A percentile compares a stretch with the other conserved stretches of the same genome.
These are phyloP conservation scores for Arxiozyma heterogenica DNA, from an alignment of 1,139 yeast species.

Conservation along the genomic window DNA sequence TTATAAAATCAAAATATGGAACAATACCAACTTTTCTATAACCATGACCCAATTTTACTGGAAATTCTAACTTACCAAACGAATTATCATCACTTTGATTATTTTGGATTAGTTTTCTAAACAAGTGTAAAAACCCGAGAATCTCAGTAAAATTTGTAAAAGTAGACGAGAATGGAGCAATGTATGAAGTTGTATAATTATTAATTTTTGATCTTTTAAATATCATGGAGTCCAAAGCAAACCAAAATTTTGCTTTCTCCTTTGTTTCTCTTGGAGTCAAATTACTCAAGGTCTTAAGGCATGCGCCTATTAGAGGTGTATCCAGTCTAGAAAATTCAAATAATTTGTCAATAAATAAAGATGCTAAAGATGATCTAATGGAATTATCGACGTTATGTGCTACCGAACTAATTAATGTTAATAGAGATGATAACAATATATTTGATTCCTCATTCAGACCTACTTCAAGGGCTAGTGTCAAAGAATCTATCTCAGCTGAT, in stretches of 20 bases:
- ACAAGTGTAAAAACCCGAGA: conserved; percentile 48
- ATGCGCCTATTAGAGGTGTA: conserved; percentile 48
- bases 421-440: conserved; percentile 65
- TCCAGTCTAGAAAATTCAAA: conserved; percentile 42
- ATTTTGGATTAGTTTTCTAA: conserved; percentile 23
- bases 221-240: conserved; percentile 62
- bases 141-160: conserved; percentile 45
- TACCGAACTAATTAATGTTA: conserved; percentile 46
- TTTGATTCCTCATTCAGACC: conserved; percentile 76
- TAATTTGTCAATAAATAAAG: conserved; percentile 30
- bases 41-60: conserved; percentile 52
- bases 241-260: conserved; percentile 56
- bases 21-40: conserved; percentile 63
- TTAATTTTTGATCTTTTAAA: conserved; percentile 33
- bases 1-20: conserved; percentile 69
- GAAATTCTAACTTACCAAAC: conserved; percentile 45
- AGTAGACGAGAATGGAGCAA: conserved; percentile 17
- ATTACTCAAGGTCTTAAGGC: conserved; percentile 44
- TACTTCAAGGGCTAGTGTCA: conserved; percentile 30
- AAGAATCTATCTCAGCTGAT: conserved; percentile 17
- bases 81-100: conserved; percentile 27
- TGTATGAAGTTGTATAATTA: conserved; percentile 18
- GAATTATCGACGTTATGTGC: conserved; percentile 34
- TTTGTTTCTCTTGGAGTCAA: conserved; percentile 39
- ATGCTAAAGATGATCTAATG: conserved; percentile 18